Base-by-base conservation (phyloP, 306 rosid species). In the Trifolium pratense region DNA sequence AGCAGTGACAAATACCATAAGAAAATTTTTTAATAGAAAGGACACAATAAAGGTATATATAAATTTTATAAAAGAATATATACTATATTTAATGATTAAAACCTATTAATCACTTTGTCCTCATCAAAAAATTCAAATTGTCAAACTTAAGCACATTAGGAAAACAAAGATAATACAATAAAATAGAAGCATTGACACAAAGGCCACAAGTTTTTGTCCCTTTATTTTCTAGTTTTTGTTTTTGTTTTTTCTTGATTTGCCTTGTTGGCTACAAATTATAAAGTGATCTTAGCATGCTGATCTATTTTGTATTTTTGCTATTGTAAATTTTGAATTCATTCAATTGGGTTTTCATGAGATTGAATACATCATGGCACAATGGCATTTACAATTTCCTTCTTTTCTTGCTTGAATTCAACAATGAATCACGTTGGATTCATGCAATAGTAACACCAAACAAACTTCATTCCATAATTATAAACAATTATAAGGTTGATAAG, bases 91-190 rank as follows among this genome's bases (percentile, higher is more conserved):
- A 53, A 49, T 17, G 14, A 20, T 45, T 7, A 23, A 49, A 26
- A 49, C 46, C 9, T 2, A 67, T 31, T 45, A 17, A 14, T 55
- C 13, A 23, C 12, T 29, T 65, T 76, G 43, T 49, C 75, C 21
- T 21, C 18, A 4, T 56, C 74, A 46, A 48, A 51, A 0, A 67
- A 59, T 51, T 58, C 68, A 77, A 71, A 76, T 1, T 48, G 17
- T 48, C 53, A 48, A 55, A 61, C 71, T 16, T 71, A 71, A 70
- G 42, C 74, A 80, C 61, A 48, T 70, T 60, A 43, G 23, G 23
- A 66, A 5, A 49, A 43, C 18, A 17, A 46, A 12, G 42, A 29
- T 0, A 18, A 57, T 46, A 65, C 60, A 65, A 39, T 37, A 39
- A 3, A 16, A 6, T 53, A 18, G 70, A 21, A 45, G 23, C 56